phyloP scores from a whole-genome alignment of 306 rosid species.

The Lagenaria siceraria region DNA sequence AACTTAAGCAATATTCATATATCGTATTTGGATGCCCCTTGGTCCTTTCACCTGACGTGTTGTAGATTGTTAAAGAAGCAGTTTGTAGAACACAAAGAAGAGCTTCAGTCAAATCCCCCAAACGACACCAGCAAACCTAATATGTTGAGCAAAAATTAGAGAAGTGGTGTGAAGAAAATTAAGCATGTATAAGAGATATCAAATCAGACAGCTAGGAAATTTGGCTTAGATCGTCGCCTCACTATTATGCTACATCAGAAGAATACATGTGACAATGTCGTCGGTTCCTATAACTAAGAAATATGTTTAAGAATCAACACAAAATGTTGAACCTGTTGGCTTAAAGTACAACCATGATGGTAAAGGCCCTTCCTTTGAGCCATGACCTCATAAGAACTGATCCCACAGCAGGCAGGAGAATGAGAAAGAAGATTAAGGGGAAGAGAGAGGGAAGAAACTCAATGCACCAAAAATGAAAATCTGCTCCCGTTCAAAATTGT shows the following conservation, averaged over 20 bases:
- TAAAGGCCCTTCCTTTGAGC: background rate
- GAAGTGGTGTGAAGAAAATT: background rate
- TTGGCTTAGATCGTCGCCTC: background rate
- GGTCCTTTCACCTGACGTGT: slow-evolving; percentile 57
- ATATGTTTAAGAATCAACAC: background rate
- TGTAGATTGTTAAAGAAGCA: slow-evolving; percentile 68
- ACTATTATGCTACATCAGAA: background rate
- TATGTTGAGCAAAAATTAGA: slow-evolving; percentile 5
- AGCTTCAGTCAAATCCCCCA: slow-evolving; percentile 63
- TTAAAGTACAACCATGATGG: background rate
- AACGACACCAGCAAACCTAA: slow-evolving; percentile 82
- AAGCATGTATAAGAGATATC: background rate
- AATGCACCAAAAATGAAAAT: background rate
- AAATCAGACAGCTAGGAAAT: background rate
- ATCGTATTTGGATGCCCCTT: background rate
- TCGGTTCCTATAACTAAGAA: background rate
- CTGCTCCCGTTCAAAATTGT: background rate
- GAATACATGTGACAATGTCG: background rate
- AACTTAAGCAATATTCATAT: background rate
- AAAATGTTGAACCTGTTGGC: background rate
- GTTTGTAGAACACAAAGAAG: slow-evolving; percentile 72
- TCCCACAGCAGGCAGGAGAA: background rate
- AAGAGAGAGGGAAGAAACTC: background rate
- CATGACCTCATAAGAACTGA: background rate
- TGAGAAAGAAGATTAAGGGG: background rate